phyloP scores from a whole-genome alignment of 768 basidiomycete species.

The Boletus tomentosulus region DNA sequence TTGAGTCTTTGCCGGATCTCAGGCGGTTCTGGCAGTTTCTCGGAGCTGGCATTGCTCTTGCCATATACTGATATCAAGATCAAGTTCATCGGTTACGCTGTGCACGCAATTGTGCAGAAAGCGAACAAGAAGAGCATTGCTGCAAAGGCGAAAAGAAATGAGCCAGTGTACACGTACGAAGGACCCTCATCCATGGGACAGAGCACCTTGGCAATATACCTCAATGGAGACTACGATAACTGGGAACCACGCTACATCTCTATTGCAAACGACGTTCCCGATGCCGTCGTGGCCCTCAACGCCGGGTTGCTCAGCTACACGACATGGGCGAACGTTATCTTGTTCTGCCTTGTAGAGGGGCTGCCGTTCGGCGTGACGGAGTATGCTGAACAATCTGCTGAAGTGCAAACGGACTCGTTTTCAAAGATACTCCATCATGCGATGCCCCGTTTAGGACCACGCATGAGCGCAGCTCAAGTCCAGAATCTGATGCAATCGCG shows the following conservation, averaged over 20 bases:
- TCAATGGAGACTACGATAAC: conserved; percentile 27
- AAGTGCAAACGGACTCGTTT: conserved; percentile 28
- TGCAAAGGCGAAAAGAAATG: conserved; percentile 25
- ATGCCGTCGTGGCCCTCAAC: conserved; percentile 41
- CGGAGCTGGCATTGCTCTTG: conserved; percentile 42
- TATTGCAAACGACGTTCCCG: conserved; percentile 25
- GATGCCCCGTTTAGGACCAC: conserved; percentile 23
- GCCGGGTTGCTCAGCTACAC: conserved; percentile 37
- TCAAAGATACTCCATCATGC: conserved; percentile 27
- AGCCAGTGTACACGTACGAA: conserved; percentile 34
- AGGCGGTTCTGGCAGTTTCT: conserved; percentile 32
- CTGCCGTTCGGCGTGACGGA: conserved; percentile 34
- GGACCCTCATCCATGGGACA: conserved; percentile 36
- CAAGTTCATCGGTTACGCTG: conserved; percentile 36
- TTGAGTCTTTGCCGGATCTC: neutral
- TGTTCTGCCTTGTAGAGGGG: conserved; percentile 27
- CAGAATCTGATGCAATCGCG: conserved; percentile 24
- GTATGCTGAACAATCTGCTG: conserved; percentile 35
- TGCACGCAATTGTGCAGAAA: conserved; percentile 29
- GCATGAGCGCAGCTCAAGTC: conserved; percentile 18
- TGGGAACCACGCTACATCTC: conserved; percentile 25
- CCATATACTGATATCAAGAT: conserved; percentile 44
- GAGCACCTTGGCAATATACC: conserved; percentile 37
- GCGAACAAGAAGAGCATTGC: conserved; percentile 31
- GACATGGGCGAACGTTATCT: conserved; percentile 36